phyloP scores from a whole-genome alignment of 306 rosid genomes.

The Malus asiatica region DNA sequence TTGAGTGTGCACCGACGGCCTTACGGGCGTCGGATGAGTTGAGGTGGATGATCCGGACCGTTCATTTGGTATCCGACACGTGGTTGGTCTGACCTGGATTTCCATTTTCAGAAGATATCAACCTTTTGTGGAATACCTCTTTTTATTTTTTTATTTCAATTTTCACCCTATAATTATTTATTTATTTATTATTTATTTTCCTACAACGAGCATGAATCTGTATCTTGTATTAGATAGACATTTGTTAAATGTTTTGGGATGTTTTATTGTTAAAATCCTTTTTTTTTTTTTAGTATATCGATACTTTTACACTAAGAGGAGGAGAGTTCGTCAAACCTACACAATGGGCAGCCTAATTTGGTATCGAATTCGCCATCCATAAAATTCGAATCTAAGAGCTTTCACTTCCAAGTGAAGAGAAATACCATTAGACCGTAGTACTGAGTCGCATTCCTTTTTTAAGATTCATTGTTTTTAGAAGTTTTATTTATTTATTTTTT shows the following conservation, averaged over 20 bases:
- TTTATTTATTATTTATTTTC: neutral
- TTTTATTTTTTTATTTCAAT: neutral
- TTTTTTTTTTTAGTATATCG: too few species aligned
- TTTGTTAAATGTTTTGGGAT: neutral
- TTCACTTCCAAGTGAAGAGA: too few species aligned
- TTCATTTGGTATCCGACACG: conserved; percentile 17
- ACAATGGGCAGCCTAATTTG: too few species aligned
- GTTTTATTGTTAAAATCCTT: neutral
- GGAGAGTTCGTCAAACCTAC: too few species aligned
- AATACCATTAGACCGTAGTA: too few species aligned
- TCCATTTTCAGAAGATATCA: neutral
- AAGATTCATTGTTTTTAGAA: too few species aligned
- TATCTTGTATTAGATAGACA: neutral
- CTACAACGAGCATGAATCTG: neutral
- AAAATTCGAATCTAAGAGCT: too few species aligned
- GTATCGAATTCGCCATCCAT: too few species aligned
- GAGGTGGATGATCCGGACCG: conserved; percentile 26
- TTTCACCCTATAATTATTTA: neutral
- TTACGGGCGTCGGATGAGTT: conserved; percentile 20
- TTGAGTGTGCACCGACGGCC: conserved; percentile 1
- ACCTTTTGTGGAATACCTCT: neutral
- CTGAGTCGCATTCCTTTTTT: too few species aligned
- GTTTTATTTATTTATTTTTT: too few species aligned
- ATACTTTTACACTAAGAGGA: too few species aligned
- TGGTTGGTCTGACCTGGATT: conserved; percentile 33